Evolutionary conservation across 805 yeast genomes (phyloP).

Genomic region (Lipomyces sp.): DNA sequence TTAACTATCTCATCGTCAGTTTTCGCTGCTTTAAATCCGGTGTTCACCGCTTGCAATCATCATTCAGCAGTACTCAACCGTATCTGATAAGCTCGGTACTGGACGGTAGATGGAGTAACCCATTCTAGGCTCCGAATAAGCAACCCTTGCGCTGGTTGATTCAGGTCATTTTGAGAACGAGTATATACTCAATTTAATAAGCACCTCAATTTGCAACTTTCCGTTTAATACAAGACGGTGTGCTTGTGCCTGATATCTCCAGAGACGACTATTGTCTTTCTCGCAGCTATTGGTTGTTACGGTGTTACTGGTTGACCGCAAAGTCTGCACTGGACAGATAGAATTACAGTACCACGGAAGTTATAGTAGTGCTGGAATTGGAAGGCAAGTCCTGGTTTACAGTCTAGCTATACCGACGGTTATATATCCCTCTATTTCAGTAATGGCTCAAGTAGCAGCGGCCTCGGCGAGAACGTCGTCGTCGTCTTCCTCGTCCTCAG

Average conservation of each 20-base stretch:
- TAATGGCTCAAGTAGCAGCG: constrained; percentile 6
- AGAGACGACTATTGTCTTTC: not conserved
- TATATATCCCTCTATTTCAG: not conserved
- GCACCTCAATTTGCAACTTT: too few relatives aligned
- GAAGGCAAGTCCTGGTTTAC: not conserved
- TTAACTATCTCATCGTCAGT: too few relatives aligned
- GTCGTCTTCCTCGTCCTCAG: constrained; percentile 3
- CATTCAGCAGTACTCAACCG: too few relatives aligned
- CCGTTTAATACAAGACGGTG: too few relatives aligned
- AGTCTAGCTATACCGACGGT: not conserved
- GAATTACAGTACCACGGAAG: not conserved
- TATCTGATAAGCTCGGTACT: too few relatives aligned
- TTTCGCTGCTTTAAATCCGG: too few relatives aligned
- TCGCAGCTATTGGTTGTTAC: not conserved
- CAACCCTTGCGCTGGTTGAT: too few relatives aligned
- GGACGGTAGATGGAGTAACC: too few relatives aligned
- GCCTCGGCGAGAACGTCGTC: not conserved
- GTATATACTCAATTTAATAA: too few relatives aligned
- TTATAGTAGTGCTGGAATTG: not conserved
- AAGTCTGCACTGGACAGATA: not conserved
- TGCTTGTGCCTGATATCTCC: not conserved
- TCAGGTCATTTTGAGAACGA: too few relatives aligned
- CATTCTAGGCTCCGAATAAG: too few relatives aligned
- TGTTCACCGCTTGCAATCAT: too few relatives aligned
- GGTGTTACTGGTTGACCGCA: not conserved